A percentile compares a stretch with the other conserved stretches of the same genome.
phyloP scores from a whole-genome alignment of 1,284 basidiomycete genomes.

The Sutorius eximius region DNA sequence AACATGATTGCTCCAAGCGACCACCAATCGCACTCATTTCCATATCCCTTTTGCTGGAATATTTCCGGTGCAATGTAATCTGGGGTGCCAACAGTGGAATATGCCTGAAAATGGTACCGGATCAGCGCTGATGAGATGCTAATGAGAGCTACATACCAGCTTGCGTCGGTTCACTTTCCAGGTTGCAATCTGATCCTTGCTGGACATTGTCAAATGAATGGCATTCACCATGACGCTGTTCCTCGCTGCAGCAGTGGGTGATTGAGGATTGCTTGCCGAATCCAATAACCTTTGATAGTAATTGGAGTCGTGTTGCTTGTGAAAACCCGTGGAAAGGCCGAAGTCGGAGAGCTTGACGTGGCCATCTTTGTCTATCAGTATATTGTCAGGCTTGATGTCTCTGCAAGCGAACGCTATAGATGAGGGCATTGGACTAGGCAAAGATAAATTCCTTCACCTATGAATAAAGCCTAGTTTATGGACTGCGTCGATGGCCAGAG shows the following conservation, averaged over 20 bases:
- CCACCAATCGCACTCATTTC: slow-evolving; percentile 99
- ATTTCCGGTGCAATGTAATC: slow-evolving; percentile 99
- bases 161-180: slow-evolving; percentile 99
- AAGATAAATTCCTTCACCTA: slow-evolving; percentile 43
- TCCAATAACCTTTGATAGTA: slow-evolving; percentile 84
- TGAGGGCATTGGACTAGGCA: neutral
- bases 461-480: slow-evolving; percentile 94
- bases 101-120: slow-evolving; percentile 60
- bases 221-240: slow-evolving; percentile 88
- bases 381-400: slow-evolving; percentile 98
- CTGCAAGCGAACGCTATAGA: slow-evolving; percentile 38
- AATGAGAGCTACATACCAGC: slow-evolving; percentile 53
- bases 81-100: slow-evolving; percentile 99
- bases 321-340: slow-evolving; percentile 92
- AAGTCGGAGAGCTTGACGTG: slow-evolving; percentile 97
- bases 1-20: slow-evolving; percentile 98
- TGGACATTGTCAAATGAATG: slow-evolving; percentile 92
- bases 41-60: slow-evolving; percentile 95
- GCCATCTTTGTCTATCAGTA: slow-evolving; percentile 86
- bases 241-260: slow-evolving; percentile 43
- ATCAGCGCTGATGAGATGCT: neutral
- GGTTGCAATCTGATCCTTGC: slow-evolving; percentile 88
- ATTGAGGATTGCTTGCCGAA: slow-evolving; percentile 39
- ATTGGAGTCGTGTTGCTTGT: slow-evolving; percentile 89
- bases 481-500: slow-evolving; percentile 87